Evolutionary conservation across 306 rosid species (phyloP), one percentile per base, ranked within the genome.

Genomic region (Lathyrus sativus): DNA sequence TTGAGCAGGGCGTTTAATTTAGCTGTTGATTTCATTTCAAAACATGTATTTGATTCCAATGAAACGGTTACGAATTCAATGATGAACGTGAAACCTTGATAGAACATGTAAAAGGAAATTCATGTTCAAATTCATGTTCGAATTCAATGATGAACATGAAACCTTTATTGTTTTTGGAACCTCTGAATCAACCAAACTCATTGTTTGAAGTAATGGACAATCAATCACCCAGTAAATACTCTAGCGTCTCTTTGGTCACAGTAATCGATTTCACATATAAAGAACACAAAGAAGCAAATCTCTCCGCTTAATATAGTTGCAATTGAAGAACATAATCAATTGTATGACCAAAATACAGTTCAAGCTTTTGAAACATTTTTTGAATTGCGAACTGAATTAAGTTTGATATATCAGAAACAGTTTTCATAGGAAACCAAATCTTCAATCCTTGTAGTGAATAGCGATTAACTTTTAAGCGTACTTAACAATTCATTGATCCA

Each of bases 1-100:
- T 86, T 42, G 78, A 86, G 66, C 75, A 83, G 73, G 86, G 82
- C 13, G 14, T 79, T 3, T 86, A 65, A 83, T 67, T 49, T 24
- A 24, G 3, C 26, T 24, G 56, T 38, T 65, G 31, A 12, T 29
- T 70, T 41, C 29, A 22, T 50, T 78, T 33, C 54, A 17, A 49
- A 35, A 5, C 37, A 9, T 61, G 54, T 56, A 17, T 17, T 65
- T 76, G 42, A 26, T 33, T 33, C 22, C 4, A 28, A 54, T 49
- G 17, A 5, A 41, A 9, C 33, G 18, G n/a, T 22, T 22, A 22
- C 24, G 24, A n/a, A n/a, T n/a, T n/a, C n/a, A 19, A 19, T 1
- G 22, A 19, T 19, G 22, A 19, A 19, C 22, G 22, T 19, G 22
- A 19, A 19, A 19, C 22, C 22, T 19, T 19, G 22, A 24, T 24